These are phyloP conservation scores for Paralagenidium karlingii DNA, from an alignment of 352 stramenopile species.

Conservation along the genomic window DNA sequence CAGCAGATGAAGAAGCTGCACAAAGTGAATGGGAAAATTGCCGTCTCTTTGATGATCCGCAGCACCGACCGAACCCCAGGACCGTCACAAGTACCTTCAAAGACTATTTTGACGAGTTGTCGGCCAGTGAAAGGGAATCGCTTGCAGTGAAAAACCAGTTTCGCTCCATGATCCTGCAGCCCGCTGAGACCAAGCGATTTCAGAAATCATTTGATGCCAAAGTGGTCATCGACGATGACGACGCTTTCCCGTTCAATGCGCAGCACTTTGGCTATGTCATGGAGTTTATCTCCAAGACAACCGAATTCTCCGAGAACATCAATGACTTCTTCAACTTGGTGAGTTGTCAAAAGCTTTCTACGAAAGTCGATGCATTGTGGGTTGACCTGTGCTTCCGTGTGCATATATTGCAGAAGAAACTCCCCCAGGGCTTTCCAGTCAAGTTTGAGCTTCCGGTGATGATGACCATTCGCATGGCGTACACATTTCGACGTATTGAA, in stretches of 20 bases:
- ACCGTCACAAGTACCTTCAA: slow-evolving; percentile 52
- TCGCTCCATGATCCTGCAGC: slow-evolving; percentile 49
- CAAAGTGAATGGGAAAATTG: slow-evolving; percentile 43
- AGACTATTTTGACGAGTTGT: slow-evolving; percentile 36
- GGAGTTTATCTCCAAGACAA: slow-evolving; percentile 60
- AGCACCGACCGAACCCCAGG: slow-evolving; percentile 57
- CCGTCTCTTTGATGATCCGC: slow-evolving; percentile 27
- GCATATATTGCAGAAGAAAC: slow-evolving; percentile 23
- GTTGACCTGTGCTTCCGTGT: no score
- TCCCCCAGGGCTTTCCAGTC: slow-evolving; percentile 66
- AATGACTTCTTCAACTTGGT: slow-evolving; percentile 81
- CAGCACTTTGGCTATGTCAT: slow-evolving; percentile 64
- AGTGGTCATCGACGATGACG: slow-evolving; percentile 61
- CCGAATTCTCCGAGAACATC: slow-evolving; percentile 64
- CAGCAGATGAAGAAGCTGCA: no score
- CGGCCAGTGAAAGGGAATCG: background rate
- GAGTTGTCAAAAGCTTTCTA: no score
- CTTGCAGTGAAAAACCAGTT: slow-evolving; percentile 13
- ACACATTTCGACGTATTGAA: slow-evolving; percentile 66
- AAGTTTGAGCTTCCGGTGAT: slow-evolving; percentile 77
- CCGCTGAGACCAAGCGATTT: slow-evolving; percentile 17
- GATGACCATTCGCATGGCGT: slow-evolving; percentile 67
- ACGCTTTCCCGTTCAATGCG: slow-evolving; percentile 60
- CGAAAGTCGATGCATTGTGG: no score
- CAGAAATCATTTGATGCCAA: slow-evolving; percentile 69